These are phyloP conservation scores for Fusarium sp. DNA, from an alignment of 2,329 filamentous ascomycete genomes.

Conservation along the genomic window DNA sequence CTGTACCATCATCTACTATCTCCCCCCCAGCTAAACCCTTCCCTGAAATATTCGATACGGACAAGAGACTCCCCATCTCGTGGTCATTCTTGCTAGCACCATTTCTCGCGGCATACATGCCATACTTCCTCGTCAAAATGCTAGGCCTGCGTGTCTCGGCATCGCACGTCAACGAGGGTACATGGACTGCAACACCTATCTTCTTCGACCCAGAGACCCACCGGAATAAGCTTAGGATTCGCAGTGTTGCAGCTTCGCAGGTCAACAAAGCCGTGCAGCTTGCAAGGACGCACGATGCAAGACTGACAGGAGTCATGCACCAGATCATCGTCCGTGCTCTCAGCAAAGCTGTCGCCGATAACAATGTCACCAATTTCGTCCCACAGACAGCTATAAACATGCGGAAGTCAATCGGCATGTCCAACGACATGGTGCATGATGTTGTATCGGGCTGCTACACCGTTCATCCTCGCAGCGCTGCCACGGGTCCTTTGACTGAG, in stretches of 20 bases:
- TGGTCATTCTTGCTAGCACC: constrained; percentile 45
- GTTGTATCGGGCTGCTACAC: constrained; percentile 39
- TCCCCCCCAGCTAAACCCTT: constrained; percentile 20
- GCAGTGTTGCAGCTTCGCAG: constrained; percentile 25
- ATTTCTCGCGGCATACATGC: constrained; percentile 31
- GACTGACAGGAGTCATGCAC: constrained; percentile 37
- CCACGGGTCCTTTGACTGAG: constrained; percentile 25
- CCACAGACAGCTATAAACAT: constrained; percentile 45
- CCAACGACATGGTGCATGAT: constrained; percentile 33
- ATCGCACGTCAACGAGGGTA: constrained; percentile 30
- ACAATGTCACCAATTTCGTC: constrained; percentile 43
- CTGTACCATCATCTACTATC: background rate
- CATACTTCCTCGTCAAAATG: constrained; percentile 31
- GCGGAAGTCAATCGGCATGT: constrained; percentile 39
- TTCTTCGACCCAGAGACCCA: constrained; percentile 25
- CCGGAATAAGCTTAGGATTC: constrained; percentile 33
- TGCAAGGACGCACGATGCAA: constrained; percentile 40
- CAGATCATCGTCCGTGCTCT: constrained; percentile 42
- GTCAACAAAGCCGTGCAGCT: constrained; percentile 21
- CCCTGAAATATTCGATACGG: constrained; percentile 41
- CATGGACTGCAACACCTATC: constrained; percentile 38
- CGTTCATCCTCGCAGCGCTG: constrained; percentile 13
- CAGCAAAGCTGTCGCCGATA: constrained; percentile 33
- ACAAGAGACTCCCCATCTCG: constrained; percentile 42
- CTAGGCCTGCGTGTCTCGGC: constrained; percentile 32